Conservation (phyloP, 768 basidiomycete genomes). For the Mycena filopes region DNA sequence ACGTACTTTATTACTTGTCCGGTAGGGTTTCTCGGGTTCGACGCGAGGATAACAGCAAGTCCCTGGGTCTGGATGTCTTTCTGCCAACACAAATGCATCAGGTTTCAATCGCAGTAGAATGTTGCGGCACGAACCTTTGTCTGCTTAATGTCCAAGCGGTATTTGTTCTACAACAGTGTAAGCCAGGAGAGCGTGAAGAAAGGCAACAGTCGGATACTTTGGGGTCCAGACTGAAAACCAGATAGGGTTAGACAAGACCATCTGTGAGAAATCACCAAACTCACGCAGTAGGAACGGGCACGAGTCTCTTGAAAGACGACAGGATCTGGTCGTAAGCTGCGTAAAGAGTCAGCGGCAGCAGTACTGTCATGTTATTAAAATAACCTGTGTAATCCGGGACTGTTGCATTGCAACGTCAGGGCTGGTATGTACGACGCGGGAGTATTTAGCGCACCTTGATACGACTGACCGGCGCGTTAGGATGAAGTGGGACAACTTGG, state of each 20-base stretch:
- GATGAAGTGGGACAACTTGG: background rate
- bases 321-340: constrained; percentile 89
- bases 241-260: background rate
- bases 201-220: constrained; percentile 39
- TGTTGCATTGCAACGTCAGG: too few relatives aligned
- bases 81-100: constrained; percentile 51
- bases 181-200: constrained; percentile 4
- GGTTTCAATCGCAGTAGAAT: background rate
- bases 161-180: constrained; percentile 60
- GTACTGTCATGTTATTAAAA: too few relatives aligned
- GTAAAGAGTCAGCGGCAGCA: too few relatives aligned
- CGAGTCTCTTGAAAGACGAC: constrained; percentile 87
- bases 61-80: constrained; percentile 88
- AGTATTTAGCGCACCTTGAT: too few relatives aligned
- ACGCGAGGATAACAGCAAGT: constrained; percentile 85
- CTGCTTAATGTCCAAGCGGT: constrained; percentile 82
- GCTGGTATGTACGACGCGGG: too few relatives aligned
- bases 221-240: constrained; percentile 41
- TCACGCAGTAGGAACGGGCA: constrained; percentile 91
- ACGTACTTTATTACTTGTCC: constrained; percentile 79
- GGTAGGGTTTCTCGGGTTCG: constrained; percentile 97
- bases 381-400: too few relatives aligned
- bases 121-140: constrained; percentile 62
- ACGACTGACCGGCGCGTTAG: constrained; percentile 60
- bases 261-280: constrained; percentile 39